A percentile compares a stretch with the other conserved stretches of the same genome.
Evolutionary conservation across 805 yeast genomes (phyloP).

Genomic region (Saturnispora mendoncae): DNA sequence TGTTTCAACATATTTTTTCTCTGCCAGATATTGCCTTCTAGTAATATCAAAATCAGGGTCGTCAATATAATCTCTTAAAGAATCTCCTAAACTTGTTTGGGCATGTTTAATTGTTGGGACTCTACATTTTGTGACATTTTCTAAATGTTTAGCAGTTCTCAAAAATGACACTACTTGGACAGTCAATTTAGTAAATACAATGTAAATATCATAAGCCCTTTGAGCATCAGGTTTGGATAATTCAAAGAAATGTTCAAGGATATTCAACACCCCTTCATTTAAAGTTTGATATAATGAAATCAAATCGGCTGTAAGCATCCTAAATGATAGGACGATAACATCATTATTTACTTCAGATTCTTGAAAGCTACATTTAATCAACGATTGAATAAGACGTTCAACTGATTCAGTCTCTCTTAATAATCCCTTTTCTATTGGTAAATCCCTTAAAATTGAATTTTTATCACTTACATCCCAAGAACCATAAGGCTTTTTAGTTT

Average conservation of each 20-base stretch:
- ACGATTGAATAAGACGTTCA: constrained; percentile 67
- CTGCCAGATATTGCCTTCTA: constrained; percentile 67
- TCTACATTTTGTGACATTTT: constrained; percentile 75
- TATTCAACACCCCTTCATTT: constrained; percentile 92
- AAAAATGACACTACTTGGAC: constrained; percentile 80
- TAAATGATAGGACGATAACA: constrained; percentile 71
- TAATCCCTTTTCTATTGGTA: constrained; percentile 70
- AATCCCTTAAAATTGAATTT: constrained; percentile 54
- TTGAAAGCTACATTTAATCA: constrained; percentile 64
- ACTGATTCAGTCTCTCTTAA: constrained; percentile 80
- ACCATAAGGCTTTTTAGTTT: constrained; percentile 33
- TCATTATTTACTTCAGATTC: constrained; percentile 83
- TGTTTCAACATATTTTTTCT: constrained; percentile 39
- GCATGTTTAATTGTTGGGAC: constrained; percentile 97
- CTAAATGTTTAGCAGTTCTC: constrained; percentile 82
- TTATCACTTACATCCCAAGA: constrained; percentile 32
- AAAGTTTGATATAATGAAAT: constrained; percentile 78
- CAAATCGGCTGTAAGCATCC: constrained; percentile 84
- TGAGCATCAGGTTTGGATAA: constrained; percentile 81
- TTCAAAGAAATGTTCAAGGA: constrained; percentile 91
- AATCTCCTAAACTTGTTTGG: constrained; percentile 82
- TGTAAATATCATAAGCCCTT: constrained; percentile 76
- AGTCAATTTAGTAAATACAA: constrained; percentile 76
- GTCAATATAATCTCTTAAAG: constrained; percentile 79
- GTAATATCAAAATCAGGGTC: constrained; percentile 80